Evolutionary conservation across 2,329 filamentous ascomycete species (phyloP), one percentile per base, ranked within the genome.

Genomic region (Microcyclospora pomicola): DNA sequence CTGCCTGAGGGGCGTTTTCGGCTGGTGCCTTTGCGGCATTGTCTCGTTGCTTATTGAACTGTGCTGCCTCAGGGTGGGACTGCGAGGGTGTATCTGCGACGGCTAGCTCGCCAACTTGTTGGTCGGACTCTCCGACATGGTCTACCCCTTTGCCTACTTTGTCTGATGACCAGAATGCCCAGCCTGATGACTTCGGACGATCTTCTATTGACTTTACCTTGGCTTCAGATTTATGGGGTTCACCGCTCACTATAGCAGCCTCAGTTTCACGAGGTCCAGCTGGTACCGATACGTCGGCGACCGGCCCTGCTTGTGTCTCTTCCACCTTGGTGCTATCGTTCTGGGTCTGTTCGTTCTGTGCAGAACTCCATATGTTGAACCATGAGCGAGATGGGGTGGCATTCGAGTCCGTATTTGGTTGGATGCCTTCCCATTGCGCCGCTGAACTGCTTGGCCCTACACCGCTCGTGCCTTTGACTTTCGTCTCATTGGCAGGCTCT

Each of bases 121-220:
- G 75, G 65, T 47, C 69, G 59, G 59, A 80, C 64, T 32, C 75
- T 71, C 34, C 69, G 56, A 55, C 77, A 64, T 27, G 72, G 64
- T 44, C 73, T 65, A 36, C 50, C 70, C 65, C 15, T 65, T 75
- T 46, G 49, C 67, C 72, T 28, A 62, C 46, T 40, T 59, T 59
- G 3, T 79, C 75, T 33, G 69, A 73, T 11, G 78, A 84, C 82
- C 82, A 88, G 47, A 88, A 87, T 0, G 79, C 82, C 82, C 82
- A 88, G 0, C 78, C 82, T 0, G 81, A 80, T 56, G 44, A 62
- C 49, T 47, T 69, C 51, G 59, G 51, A 34, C 36, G 45, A 24
- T 56, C 50, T 15, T 53, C 45, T 15, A 27, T 31, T 15, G 35
- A 31, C 34, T 40, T 37, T 12, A 19, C 34, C 11, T 33, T 31